A percentile compares a stretch with the other conserved stretches of the same genome.
Evolutionary conservation across 2,329 filamentous ascomycete species (phyloP).

Genomic region (Lecanosticta acicola): DNA sequence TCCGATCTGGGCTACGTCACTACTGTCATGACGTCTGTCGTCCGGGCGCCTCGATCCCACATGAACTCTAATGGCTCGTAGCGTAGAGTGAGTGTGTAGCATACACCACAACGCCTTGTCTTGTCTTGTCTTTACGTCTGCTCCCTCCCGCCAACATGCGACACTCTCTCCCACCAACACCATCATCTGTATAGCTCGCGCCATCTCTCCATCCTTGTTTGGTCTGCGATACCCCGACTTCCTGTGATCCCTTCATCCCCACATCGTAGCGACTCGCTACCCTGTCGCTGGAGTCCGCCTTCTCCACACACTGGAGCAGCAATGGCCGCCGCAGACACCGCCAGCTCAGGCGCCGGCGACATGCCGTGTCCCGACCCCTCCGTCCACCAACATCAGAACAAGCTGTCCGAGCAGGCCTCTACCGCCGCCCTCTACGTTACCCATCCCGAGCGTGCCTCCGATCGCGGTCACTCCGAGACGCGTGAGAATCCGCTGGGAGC

Average conservation of each 20-base stretch:
- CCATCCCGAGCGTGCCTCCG: constrained; percentile 31
- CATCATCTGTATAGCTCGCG: background rate
- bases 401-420: constrained; percentile 50
- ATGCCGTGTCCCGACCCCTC: constrained; percentile 42
- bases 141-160: background rate
- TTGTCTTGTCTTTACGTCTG: no score
- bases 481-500: constrained; percentile 40
- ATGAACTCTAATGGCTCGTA: background rate
- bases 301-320: constrained; percentile 1
- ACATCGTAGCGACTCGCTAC: background rate
- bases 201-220: background rate
- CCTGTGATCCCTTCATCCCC: no score
- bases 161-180: background rate
- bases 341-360: constrained; percentile 7
- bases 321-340: constrained; percentile 19
- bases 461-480: constrained; percentile 25
- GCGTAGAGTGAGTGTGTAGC: no score
- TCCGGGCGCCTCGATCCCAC: background rate
- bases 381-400: constrained; percentile 37
- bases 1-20: background rate
- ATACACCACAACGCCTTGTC: no score
- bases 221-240: background rate
- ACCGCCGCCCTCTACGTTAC: constrained; percentile 56
- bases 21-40: background rate
- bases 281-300: background rate